Evolutionary conservation across 441 rosid species (phyloP).

Genomic region (Iberis amara): DNA sequence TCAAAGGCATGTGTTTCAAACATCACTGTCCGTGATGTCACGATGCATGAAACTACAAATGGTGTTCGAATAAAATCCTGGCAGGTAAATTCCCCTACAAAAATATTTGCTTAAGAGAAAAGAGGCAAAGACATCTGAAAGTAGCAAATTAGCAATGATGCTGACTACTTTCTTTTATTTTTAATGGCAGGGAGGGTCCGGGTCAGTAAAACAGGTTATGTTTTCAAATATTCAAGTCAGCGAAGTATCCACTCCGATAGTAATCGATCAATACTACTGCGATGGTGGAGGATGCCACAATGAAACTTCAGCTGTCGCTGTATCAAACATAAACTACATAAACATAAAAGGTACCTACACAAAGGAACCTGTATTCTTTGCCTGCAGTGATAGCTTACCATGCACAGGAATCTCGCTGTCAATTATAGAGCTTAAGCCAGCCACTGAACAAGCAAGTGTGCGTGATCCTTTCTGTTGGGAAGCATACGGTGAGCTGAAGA

Average conservation of each 20-base stretch:
- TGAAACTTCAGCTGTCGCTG: conserved; percentile 64
- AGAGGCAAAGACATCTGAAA: background rate
- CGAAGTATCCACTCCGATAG: conserved; percentile 60
- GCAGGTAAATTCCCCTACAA: conserved; percentile 48
- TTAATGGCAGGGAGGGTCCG: conserved; percentile 69
- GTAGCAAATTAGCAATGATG: conserved; percentile 20
- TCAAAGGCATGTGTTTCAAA: conserved; percentile 80
- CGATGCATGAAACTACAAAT: conserved; percentile 53
- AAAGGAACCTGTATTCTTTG: conserved; percentile 48
- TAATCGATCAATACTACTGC: conserved; percentile 86
- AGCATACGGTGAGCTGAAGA: conserved; percentile 56
- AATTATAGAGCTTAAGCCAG: conserved; percentile 48
- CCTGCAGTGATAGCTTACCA: conserved; percentile 76
- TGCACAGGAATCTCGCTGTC: conserved; percentile 57
- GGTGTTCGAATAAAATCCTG: conserved; percentile 91
- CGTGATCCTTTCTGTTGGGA: conserved; percentile 69
- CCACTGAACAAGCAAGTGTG: conserved; percentile 28
- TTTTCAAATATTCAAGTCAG: conserved; percentile 79
- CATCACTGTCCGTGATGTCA: conserved; percentile 64
- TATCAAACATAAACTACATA: conserved; percentile 57
- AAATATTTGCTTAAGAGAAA: conserved; percentile 5
- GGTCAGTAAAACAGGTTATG: conserved; percentile 59
- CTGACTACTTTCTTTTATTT: conserved; percentile 3
- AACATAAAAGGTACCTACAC: conserved; percentile 80
- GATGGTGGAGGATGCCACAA: conserved; percentile 54